A percentile compares a stretch with the other conserved stretches of the same genome.
These are phyloP conservation scores for Tieghemostelium lacteum DNA, from an alignment of 78 protist species.

Conservation along the genomic window DNA sequence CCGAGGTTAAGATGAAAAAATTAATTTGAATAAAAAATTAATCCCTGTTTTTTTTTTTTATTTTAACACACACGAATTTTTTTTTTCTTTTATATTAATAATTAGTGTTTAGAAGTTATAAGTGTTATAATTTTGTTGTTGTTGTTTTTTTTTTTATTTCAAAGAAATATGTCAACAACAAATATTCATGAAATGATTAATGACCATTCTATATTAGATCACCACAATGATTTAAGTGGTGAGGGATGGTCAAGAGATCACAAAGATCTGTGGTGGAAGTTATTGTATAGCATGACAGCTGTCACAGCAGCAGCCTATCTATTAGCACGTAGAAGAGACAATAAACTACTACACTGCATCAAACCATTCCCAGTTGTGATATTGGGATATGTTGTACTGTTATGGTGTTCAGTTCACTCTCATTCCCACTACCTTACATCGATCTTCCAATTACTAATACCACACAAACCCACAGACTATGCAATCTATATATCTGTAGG, in stretches of 20 bases:
- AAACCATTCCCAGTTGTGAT: constrained; percentile 72
- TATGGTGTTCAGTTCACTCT: constrained; percentile 66
- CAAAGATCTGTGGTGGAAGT: constrained; percentile 72
- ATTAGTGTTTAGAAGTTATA: too few relatives aligned
- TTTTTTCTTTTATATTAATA: too few relatives aligned
- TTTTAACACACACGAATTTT: too few relatives aligned
- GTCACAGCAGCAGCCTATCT: constrained; percentile 36
- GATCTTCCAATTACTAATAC: constrained; percentile 25
- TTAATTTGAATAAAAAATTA: too few relatives aligned
- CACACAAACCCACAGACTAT: constrained; percentile 58
- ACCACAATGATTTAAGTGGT: not conserved
- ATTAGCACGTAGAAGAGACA: constrained; percentile 35
- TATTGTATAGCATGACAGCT: constrained; percentile 38
- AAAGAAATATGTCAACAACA: too few relatives aligned
- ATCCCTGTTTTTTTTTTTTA: too few relatives aligned
- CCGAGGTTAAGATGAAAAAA: too few relatives aligned
- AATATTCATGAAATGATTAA: too few relatives aligned
- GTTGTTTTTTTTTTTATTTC: too few relatives aligned
- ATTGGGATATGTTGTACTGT: constrained; percentile 55
- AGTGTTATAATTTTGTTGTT: too few relatives aligned
- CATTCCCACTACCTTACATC: not conserved
- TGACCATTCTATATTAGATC: not conserved
- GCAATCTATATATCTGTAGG: constrained; percentile 58
- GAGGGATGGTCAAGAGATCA: not conserved
- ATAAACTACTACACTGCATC: not conserved